phyloP scores from a whole-genome alignment of 495 filamentous ascomycete genomes.

The Trichoderma asperelloides region DNA sequence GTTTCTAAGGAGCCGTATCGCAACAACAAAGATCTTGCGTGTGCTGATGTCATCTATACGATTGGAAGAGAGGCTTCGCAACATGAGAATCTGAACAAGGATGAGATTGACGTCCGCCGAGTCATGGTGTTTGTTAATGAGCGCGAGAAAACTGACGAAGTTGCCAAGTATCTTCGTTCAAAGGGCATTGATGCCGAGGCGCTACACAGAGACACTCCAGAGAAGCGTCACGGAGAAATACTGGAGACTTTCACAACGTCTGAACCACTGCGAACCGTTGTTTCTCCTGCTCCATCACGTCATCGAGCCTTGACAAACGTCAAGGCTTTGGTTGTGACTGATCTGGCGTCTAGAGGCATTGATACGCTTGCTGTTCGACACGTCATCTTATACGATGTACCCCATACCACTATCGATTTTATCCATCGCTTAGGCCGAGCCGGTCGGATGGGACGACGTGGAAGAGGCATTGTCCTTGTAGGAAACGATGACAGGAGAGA shows the following conservation, averaged over 20 bases:
- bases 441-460: conserved; percentile 85
- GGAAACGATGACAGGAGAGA: conserved; percentile 84
- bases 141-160: conserved; percentile 73
- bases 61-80: conserved; percentile 71
- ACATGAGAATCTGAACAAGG: conserved; percentile 34
- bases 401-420: conserved; percentile 92
- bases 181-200: conserved; percentile 86
- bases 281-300: not conserved
- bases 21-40: conserved; percentile 83
- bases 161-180: conserved; percentile 66
- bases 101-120: conserved; percentile 58
- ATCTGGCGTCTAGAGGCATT: conserved; percentile 85
- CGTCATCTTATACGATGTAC: conserved; percentile 90
- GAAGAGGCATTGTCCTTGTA: conserved; percentile 80
- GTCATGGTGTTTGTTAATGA: conserved; percentile 98
- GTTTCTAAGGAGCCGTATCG: conserved; percentile 80
- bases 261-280: conserved; percentile 28
- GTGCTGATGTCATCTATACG: conserved; percentile 87
- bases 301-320: conserved; percentile 48
- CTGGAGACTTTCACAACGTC: conserved; percentile 64
- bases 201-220: conserved; percentile 69
- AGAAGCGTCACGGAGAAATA: conserved; percentile 62
- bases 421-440: conserved; percentile 89
- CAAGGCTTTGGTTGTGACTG: conserved; percentile 88
- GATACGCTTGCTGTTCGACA: conserved; percentile 89